Evolutionary conservation across 139 green algal genomes (phyloP), one percentile per base, ranked within the genome.

Genomic region (Raphidocelis subcapitata): DNA sequence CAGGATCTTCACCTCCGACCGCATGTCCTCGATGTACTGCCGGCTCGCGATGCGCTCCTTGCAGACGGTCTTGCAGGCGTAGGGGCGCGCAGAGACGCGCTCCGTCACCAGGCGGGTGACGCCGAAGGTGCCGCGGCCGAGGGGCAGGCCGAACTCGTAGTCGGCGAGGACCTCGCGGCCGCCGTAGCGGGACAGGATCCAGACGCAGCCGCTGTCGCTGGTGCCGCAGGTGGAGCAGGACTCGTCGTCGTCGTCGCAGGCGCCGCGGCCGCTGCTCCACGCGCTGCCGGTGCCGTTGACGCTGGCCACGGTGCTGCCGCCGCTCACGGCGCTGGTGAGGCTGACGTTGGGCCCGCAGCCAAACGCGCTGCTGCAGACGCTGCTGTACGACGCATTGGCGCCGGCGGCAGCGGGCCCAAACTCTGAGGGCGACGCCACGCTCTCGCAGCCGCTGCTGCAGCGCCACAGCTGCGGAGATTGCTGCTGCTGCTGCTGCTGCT

Each of bases 51-150:
- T 88, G 28, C 77, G 74, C 77, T 49, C 56, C 41, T 94, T 94
- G 33, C 80, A 77, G 62, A 93, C 91, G n/a, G 80, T 80, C 76
- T 94, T 94, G 82, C 88, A 92, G 24, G 89, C 89, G 49, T 61
- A 87, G 46, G 83, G 51, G 20, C 69, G 16, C 8, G 66, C 69
- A 0, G 79, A 82, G 14, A n/a, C 23, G 18, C 75, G 59, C 51
- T 83, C 26, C 15, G 61, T 75, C 2, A 78, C 77, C 10, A 84
- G 57, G 29, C 81, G 68, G 1, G 73, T 84, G 23, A 79, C 65
- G 26, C 81, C 81, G 62, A 84, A 87, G 29, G 77, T 74, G 3
- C 81, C 81, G 33, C 67, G 63, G 23, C 81, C 81, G 16, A 86
- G 64, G 2, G 55, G 64, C 31, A 74, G 61, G 26, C 70, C 80